phyloP scores from a whole-genome alignment of 345 rosid genomes.

The Salix purpurea region DNA sequence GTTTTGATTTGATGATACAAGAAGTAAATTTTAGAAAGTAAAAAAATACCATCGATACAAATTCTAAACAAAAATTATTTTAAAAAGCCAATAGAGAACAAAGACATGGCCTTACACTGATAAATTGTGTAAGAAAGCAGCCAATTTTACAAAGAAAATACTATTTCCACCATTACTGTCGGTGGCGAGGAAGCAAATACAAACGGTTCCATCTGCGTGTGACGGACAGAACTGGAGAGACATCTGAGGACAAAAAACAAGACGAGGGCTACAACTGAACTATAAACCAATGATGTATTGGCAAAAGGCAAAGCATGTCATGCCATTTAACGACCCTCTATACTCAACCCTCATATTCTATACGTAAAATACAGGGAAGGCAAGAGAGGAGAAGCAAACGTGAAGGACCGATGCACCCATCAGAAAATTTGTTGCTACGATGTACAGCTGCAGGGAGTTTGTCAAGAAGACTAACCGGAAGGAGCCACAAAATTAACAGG shows the following conservation, averaged over 20 bases:
- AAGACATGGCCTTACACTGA: too few species aligned
- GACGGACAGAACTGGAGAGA: too few species aligned
- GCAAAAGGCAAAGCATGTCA: neutral
- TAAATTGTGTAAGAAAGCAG: neutral
- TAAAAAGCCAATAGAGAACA: too few species aligned
- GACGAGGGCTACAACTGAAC: neutral
- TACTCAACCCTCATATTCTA: neutral
- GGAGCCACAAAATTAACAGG: neutral
- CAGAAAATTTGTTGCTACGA: neutral
- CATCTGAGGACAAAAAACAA: neutral
- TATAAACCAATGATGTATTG: neutral
- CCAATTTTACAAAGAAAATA: neutral
- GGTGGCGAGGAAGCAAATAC: neutral
- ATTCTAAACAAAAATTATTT: too few species aligned
- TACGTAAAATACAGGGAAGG: neutral
- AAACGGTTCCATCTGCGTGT: neutral
- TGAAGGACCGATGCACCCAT: neutral
- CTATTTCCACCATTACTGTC: neutral
- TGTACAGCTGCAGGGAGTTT: slow-evolving; percentile 34
- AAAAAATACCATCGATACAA: too few species aligned
- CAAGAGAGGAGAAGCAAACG: neutral
- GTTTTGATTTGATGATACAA: too few species aligned
- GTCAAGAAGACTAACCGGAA: slow-evolving; percentile 12
- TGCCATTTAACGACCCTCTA: neutral
- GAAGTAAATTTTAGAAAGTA: too few species aligned